phyloP scores from a whole-genome alignment of 2,329 filamentous ascomycete genomes.

The Raffaelea deltoideospora region DNA sequence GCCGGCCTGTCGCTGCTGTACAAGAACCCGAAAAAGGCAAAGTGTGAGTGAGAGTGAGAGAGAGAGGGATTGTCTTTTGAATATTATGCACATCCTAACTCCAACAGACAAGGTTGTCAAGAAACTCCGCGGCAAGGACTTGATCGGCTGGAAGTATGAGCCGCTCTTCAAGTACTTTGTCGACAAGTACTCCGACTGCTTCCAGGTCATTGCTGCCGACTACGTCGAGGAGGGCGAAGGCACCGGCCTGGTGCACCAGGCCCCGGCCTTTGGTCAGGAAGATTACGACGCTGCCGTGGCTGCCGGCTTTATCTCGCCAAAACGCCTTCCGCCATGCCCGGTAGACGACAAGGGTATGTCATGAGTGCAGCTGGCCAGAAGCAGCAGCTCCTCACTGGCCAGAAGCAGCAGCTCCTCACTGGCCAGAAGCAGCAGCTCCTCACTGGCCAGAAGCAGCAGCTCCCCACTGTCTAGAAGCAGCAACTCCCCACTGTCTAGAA shows the following conservation, averaged over 20 bases:
- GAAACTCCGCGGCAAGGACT: slow-evolving; percentile 67
- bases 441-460: no score
- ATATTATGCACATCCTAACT: no score
- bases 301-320: slow-evolving; percentile 61
- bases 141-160: slow-evolving; percentile 79
- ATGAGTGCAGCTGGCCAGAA: not conserved
- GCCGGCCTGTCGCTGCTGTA: slow-evolving; percentile 69
- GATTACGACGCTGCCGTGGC: slow-evolving; percentile 78
- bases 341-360: slow-evolving; percentile 48
- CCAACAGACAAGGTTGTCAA: slow-evolving; percentile 51
- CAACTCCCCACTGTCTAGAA: no score
- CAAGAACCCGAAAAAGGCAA: slow-evolving; percentile 91
- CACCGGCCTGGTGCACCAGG: slow-evolving; percentile 87
- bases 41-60: slow-evolving; percentile 34
- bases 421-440: no score
- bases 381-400: no score
- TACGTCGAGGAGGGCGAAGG: slow-evolving; percentile 86
- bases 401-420: no score
- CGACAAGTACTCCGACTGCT: slow-evolving; percentile 74
- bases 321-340: slow-evolving; percentile 71
- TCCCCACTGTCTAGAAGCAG: no score
- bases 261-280: slow-evolving; percentile 88
- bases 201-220: slow-evolving; percentile 65
- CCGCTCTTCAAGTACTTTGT: slow-evolving; percentile 84
- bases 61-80: no score